phyloP scores from a whole-genome alignment of 164 flowering plant genomes.

The Vitis riparia region DNA sequence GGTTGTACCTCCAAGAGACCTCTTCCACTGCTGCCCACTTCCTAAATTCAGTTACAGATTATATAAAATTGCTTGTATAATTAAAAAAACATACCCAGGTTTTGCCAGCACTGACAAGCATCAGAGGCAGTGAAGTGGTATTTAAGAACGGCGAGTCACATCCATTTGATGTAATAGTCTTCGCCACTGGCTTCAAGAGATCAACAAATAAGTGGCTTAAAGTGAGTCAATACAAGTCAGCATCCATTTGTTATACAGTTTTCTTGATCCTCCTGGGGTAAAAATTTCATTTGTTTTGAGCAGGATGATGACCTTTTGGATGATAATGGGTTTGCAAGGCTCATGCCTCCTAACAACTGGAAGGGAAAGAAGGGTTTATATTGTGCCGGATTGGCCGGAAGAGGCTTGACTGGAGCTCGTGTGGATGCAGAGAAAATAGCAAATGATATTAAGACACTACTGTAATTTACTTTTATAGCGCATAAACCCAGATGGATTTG shows the following conservation, averaged over 20 bases:
- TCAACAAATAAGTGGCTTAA: constrained; percentile 48
- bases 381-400: constrained; percentile 31
- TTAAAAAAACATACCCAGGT: constrained; percentile 24
- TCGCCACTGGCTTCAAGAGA: constrained; percentile 60
- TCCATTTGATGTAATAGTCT: constrained; percentile 46
- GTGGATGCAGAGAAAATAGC: constrained; percentile 30
- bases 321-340: constrained; percentile 23
- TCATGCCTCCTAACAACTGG: constrained; percentile 25
- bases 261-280: too few relatives aligned
- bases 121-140: constrained; percentile 27
- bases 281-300: not conserved
- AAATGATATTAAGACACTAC: constrained; percentile 10
- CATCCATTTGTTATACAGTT: too few relatives aligned
- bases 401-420: constrained; percentile 23
- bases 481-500: too few relatives aligned
- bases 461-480: too few relatives aligned
- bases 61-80: too few relatives aligned
- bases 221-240: constrained; percentile 19
- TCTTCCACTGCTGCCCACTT: too few relatives aligned
- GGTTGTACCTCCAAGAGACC: too few relatives aligned
- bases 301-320: constrained; percentile 20
- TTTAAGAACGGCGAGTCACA: constrained; percentile 35
- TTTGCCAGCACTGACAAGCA: constrained; percentile 34
- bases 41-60: too few relatives aligned
- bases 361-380: constrained; percentile 30